Percentiles rank a stretch among this genome's conserved stretches.
Conservation (phyloP, 2,329 filamentous ascomycete genomes). For the Mollisiaceae sp. region DNA sequence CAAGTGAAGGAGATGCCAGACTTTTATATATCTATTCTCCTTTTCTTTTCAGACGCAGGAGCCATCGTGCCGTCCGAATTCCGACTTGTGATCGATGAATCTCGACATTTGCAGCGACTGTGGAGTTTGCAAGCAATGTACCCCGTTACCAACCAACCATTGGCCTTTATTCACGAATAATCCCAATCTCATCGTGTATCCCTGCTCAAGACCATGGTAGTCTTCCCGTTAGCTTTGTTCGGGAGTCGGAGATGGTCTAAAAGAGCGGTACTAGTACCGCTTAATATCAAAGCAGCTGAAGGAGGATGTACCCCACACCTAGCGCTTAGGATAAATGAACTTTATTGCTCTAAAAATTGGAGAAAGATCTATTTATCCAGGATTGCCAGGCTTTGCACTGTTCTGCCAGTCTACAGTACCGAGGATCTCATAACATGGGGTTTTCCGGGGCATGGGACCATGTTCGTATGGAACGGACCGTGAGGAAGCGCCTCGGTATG, state of each 20-base stretch:
- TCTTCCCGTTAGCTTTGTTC: neutral
- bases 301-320: slow-evolving; percentile 5
- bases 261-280: neutral
- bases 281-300: neutral
- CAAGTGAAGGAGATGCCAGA: neutral
- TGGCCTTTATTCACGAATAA: neutral
- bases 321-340: slow-evolving; percentile 2
- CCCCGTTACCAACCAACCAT: neutral
- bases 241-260: neutral
- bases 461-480: neutral
- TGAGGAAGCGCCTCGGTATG: neutral
- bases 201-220: neutral
- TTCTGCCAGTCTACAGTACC: neutral
- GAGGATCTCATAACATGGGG: neutral
- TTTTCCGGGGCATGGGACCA: neutral
- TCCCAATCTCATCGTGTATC: slow-evolving; percentile 5
- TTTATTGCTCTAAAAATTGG: neutral
- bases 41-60: neutral
- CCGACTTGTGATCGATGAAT: neutral
- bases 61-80: neutral
- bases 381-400: neutral
- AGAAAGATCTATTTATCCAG: neutral
- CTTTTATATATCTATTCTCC: neutral
- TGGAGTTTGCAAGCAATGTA: neutral
- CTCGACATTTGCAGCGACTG: neutral